Percentiles rank a stretch among this genome's conserved stretches.
These are phyloP conservation scores for Thinopyrum elongatum DNA, from an alignment of 176 grass and related monocot genomes.

Conservation along the genomic window DNA sequence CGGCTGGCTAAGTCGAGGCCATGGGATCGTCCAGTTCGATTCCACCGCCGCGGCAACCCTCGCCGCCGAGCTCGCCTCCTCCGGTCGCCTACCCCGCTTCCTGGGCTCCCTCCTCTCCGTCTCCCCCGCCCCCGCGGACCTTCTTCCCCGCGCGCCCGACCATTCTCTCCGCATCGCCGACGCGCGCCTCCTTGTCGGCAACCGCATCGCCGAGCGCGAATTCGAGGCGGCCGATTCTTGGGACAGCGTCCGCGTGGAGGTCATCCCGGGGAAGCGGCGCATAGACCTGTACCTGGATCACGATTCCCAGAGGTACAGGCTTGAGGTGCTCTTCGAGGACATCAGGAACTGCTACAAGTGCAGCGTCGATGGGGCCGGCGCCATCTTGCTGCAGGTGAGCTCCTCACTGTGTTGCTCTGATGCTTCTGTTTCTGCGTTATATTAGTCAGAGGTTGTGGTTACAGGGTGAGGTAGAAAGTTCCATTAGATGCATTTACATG, in stretches of 20 bases:
- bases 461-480: neutral
- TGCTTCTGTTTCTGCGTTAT: neutral
- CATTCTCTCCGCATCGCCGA: conserved; percentile 14
- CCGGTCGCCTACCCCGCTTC: conserved; percentile 58
- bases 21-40: conserved; percentile 68
- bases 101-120: conserved; percentile 55
- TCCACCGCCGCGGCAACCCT: conserved; percentile 36
- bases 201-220: conserved; percentile 32
- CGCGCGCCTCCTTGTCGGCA: conserved; percentile 35
- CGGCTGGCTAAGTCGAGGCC: conserved; percentile 60
- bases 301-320: conserved; percentile 53
- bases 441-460: neutral
- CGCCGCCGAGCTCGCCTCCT: conserved; percentile 40
- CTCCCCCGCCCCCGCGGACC: conserved; percentile 43
- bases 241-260: conserved; percentile 71
- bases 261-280: conserved; percentile 63
- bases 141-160: conserved; percentile 62
- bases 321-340: conserved; percentile 74
- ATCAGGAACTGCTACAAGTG: conserved; percentile 58
- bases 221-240: conserved; percentile 54
- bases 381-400: conserved; percentile 77
- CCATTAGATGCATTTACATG: neutral
- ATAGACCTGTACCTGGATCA: conserved; percentile 70
- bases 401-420: neutral
- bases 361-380: conserved; percentile 31